Evolutionary conservation across 768 basidiomycete genomes (phyloP).

Genomic region (Mrakia gelida): DNA sequence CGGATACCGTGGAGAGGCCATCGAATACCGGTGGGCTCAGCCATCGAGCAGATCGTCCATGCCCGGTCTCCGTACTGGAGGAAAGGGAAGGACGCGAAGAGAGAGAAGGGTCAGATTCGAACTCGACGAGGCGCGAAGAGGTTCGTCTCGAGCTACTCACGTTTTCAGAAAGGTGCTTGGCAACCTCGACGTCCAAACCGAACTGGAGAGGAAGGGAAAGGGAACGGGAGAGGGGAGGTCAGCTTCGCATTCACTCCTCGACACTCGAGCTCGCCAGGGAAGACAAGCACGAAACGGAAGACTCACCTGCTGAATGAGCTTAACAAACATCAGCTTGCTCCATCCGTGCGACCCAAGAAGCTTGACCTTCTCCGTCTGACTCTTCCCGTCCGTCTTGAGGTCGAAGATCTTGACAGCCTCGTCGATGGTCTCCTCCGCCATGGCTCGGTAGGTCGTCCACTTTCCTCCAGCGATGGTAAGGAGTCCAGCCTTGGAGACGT

Average conservation of each 20-base stretch:
- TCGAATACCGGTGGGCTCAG: conserved; percentile 65
- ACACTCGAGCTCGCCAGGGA: not conserved
- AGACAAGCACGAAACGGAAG: conserved; percentile 4
- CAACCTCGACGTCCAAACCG: conserved; percentile 84
- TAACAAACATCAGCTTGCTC: conserved; percentile 95
- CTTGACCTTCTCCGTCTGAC: conserved; percentile 73
- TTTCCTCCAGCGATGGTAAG: conserved; percentile 95
- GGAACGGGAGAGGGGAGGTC: not conserved
- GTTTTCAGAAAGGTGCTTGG: conserved; percentile 84
- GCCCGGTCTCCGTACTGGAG: conserved; percentile 80
- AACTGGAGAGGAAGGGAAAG: conserved; percentile 52
- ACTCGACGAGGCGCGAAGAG: not conserved
- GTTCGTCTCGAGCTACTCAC: not conserved
- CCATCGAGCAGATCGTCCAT: conserved; percentile 84
- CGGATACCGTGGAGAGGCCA: conserved; percentile 86
- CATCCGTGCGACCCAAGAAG: conserved; percentile 90
- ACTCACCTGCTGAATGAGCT: conserved; percentile 80
- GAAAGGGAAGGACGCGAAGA: not conserved
- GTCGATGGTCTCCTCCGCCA: conserved; percentile 94
- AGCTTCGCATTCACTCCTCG: not conserved
- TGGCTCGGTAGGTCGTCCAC: conserved; percentile 95
- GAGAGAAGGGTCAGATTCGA: not conserved
- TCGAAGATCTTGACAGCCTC: conserved; percentile 73
- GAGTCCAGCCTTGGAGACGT: conserved; percentile 72
- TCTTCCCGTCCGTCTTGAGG: conserved; percentile 58